Conservation (phyloP, 345 rosid species). For the Brassica juncea region DNA sequence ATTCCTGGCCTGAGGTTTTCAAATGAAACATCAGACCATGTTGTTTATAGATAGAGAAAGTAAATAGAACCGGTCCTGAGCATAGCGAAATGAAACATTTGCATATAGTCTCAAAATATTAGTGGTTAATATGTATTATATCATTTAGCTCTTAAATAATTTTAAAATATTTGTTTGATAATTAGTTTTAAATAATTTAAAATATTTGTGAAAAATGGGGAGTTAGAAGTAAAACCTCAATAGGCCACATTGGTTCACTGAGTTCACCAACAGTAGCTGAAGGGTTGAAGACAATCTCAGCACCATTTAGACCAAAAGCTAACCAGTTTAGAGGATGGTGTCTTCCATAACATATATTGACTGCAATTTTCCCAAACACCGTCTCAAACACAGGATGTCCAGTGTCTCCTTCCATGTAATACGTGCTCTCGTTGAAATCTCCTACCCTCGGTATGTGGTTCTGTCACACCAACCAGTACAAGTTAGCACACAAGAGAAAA, state of each 20-base stretch:
- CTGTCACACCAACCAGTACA: slow-evolving; percentile 48
- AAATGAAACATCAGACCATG: neutral
- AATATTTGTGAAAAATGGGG: neutral
- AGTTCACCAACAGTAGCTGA: slow-evolving; percentile 98
- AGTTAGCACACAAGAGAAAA: slow-evolving; percentile 14
- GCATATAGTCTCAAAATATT: too few relatives aligned
- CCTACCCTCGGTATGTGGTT: slow-evolving; percentile 98
- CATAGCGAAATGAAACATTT: too few relatives aligned
- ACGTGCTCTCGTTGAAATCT: slow-evolving; percentile 97
- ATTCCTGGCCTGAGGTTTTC: slow-evolving; percentile 68
- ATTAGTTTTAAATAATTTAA: too few relatives aligned
- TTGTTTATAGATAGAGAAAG: neutral
- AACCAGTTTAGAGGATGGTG: slow-evolving; percentile 97
- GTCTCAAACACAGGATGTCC: slow-evolving; percentile 98
- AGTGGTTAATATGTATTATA: too few relatives aligned
- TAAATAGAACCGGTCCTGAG: too few relatives aligned
- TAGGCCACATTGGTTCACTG: slow-evolving; percentile 99
- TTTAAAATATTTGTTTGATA: too few relatives aligned
- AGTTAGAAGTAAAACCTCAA: slow-evolving; percentile 58
- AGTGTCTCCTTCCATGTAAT: slow-evolving; percentile 96
- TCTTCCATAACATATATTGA: slow-evolving; percentile 93
- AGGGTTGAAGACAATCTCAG: slow-evolving; percentile 98
- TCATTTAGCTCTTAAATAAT: too few relatives aligned
- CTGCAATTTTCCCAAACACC: slow-evolving; percentile 78
- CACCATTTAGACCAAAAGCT: slow-evolving; percentile 97